Evolutionary conservation across 192 early-diverging fungal genomes (phyloP).

Genomic region (Entophlyctis luteolus): DNA sequence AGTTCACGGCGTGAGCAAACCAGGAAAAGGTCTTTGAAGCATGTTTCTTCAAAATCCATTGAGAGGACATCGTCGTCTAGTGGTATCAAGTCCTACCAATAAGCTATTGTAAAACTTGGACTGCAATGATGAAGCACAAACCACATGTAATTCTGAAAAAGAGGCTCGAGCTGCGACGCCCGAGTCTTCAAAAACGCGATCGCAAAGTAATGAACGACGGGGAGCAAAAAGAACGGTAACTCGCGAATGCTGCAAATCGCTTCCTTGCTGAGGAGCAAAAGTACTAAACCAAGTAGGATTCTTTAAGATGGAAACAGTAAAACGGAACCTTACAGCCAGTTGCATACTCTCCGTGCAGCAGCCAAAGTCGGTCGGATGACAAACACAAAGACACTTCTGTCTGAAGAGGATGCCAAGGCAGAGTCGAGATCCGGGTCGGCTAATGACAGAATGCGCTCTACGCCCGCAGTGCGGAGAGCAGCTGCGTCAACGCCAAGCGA

Average conservation of each 20-base stretch:
- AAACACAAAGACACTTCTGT: neutral
- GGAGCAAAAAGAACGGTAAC: slow-evolving; percentile 77
- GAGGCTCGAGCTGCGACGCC: slow-evolving; percentile 84
- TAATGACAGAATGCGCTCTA: slow-evolving; percentile 7
- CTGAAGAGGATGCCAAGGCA: neutral
- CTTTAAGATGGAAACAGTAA: neutral
- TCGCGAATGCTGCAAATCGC: too few species aligned
- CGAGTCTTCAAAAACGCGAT: slow-evolving; percentile 89
- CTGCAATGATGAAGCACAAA: too few species aligned
- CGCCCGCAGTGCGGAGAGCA: neutral
- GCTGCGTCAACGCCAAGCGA: slow-evolving; percentile 7
- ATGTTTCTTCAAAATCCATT: slow-evolving; percentile 71
- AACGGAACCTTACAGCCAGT: neutral
- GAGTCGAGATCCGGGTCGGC: neutral
- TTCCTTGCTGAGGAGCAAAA: neutral
- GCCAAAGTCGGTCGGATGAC: neutral
- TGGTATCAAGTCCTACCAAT: slow-evolving; percentile 80
- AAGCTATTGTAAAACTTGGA: too few species aligned
- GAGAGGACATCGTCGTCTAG: slow-evolving; percentile 87
- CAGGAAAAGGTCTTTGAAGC: slow-evolving; percentile 80
- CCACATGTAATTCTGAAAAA: slow-evolving; percentile 82
- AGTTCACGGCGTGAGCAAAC: slow-evolving; percentile 25
- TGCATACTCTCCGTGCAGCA: neutral
- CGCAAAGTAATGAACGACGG: slow-evolving; percentile 81
- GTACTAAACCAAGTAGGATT: neutral